These are phyloP conservation scores for Plectosphaerella cucumerina DNA, from an alignment of 2,329 filamentous ascomycete species.

Conservation along the genomic window DNA sequence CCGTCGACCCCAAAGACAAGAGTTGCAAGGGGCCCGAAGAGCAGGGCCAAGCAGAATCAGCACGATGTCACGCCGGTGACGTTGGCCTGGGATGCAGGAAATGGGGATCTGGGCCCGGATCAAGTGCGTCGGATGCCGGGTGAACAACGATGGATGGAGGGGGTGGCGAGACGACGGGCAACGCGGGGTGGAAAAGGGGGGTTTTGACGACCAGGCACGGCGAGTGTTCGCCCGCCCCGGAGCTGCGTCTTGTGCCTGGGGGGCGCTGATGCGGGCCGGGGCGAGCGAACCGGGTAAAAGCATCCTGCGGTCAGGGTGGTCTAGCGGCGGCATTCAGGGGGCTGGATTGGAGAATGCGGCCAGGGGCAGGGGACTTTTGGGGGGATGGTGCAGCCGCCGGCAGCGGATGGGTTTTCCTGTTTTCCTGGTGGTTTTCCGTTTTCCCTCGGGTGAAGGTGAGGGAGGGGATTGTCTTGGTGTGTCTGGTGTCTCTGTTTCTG, in stretches of 20 bases:
- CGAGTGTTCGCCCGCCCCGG: neutral
- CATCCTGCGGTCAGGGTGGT: neutral
- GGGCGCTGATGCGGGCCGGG: neutral
- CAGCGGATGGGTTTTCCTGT: too few species aligned
- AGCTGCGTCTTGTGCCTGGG: neutral
- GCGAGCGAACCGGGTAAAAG: slow-evolving; percentile 1
- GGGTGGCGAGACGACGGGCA: too few species aligned
- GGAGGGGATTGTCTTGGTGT: too few species aligned
- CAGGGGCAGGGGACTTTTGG: too few species aligned
- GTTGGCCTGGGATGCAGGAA: neutral
- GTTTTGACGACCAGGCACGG: too few species aligned
- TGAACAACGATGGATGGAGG: neutral
- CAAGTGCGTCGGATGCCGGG: neutral
- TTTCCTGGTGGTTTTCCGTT: too few species aligned
- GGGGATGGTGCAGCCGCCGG: too few species aligned
- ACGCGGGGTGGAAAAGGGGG: too few species aligned
- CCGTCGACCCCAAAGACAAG: neutral
- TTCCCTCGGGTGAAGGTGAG: too few species aligned
- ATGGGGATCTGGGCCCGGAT: neutral
- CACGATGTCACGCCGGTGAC: neutral
- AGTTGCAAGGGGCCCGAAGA: neutral
- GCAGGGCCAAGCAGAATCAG: neutral
- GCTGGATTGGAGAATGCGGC: neutral
- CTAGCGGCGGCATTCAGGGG: slow-evolving; percentile 3
- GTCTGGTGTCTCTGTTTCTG: too few species aligned